Evolutionary conservation across 305 asterid genomes (phyloP).

Genomic region (Caryopteris hybrid): DNA sequence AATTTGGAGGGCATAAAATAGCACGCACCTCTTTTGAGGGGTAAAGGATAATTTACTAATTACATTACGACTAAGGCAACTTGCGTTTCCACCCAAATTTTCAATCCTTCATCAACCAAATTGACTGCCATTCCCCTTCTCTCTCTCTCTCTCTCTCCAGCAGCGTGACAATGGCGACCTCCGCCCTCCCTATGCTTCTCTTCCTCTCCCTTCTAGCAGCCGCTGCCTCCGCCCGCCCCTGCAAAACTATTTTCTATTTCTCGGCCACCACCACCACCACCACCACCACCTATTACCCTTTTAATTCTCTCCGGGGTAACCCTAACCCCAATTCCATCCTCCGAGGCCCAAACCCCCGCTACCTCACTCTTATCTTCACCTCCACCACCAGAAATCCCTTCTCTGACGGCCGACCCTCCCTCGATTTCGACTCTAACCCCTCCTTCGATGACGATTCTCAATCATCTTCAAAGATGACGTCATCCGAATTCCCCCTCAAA

Average conservation of each 20-base stretch:
- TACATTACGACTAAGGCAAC: too few relatives aligned
- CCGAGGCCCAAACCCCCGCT: constrained; percentile 28
- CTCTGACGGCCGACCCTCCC: constrained; percentile 5
- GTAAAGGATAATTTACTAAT: too few relatives aligned
- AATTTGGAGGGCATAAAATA: too few relatives aligned
- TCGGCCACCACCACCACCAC: constrained; percentile 38
- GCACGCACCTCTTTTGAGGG: too few relatives aligned
- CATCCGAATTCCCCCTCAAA: constrained; percentile 28
- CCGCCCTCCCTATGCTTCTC: constrained; percentile 23
- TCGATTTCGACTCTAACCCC: constrained; percentile 16
- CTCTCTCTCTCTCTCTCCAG: neutral
- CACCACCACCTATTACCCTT: constrained; percentile 32
- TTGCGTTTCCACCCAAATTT: too few relatives aligned
- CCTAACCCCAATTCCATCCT: constrained; percentile 25
- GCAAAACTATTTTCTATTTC: constrained; percentile 65
- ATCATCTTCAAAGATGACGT: constrained; percentile 18
- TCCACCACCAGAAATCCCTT: constrained; percentile 28
- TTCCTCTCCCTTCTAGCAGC: constrained; percentile 36
- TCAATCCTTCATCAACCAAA: too few relatives aligned
- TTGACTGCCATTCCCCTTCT: neutral
- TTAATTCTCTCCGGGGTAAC: constrained; percentile 17
- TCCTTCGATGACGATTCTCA: constrained; percentile 6
- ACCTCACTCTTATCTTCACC: constrained; percentile 40
- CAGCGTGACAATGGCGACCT: constrained; percentile 39
- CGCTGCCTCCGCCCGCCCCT: constrained; percentile 59